These are phyloP conservation scores for Ganoderma sinense DNA, from an alignment of 1,284 basidiomycete genomes.

Conservation along the genomic window DNA sequence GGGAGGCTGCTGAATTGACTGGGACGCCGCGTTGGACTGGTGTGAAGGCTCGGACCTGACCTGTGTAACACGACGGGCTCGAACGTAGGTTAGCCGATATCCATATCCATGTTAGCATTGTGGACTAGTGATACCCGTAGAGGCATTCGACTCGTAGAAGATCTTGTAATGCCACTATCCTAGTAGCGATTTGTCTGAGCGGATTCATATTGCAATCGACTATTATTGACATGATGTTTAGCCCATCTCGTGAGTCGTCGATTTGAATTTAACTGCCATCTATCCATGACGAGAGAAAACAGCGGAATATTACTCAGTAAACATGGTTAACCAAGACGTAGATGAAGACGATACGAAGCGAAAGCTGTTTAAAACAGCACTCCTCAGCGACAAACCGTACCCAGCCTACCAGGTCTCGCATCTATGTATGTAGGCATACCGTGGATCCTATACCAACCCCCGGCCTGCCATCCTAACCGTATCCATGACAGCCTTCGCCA, in stretches of 20 bases:
- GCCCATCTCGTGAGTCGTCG: no score
- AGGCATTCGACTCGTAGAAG: background rate
- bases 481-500: slow-evolving; percentile 63
- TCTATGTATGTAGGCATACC: background rate
- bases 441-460: slow-evolving; percentile 63
- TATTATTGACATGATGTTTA: no score
- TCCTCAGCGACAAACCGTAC: background rate
- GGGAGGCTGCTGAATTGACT: background rate
- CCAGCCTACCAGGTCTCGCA: background rate
- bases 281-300: background rate
- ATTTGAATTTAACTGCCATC: background rate
- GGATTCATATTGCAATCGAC: no score
- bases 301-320: background rate
- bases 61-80: background rate
- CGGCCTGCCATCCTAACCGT: slow-evolving; percentile 80
- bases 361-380: background rate
- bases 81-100: background rate
- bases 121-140: background rate
- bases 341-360: background rate
- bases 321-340: background rate
- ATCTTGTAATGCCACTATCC: background rate
- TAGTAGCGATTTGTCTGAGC: background rate
- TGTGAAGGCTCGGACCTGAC: background rate
- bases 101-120: background rate
- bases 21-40: background rate